Conservation (phyloP, 2,329 filamentous ascomycete genomes). For the Epichloe glyceriae region DNA sequence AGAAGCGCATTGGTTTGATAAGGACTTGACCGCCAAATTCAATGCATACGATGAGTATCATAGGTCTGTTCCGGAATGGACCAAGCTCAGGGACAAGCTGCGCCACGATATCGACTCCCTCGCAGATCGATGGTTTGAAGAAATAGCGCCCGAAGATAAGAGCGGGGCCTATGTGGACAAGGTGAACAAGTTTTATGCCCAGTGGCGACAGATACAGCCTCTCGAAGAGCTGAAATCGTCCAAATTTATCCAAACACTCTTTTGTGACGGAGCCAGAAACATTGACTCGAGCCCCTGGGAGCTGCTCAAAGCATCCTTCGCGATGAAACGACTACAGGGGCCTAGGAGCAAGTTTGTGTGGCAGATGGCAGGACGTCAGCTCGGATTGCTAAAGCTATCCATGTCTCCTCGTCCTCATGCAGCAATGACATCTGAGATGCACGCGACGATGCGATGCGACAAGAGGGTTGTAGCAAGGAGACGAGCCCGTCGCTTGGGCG, state of each 20-base stretch:
- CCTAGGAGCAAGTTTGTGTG: slow-evolving; percentile 25
- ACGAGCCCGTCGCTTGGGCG: slow-evolving; percentile 8
- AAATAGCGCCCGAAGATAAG: slow-evolving; percentile 2
- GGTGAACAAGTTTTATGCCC: slow-evolving; percentile 24
- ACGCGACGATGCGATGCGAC: slow-evolving; percentile 24
- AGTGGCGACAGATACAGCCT: slow-evolving; percentile 30
- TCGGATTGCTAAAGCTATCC: slow-evolving; percentile 33
- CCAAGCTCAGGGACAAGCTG: slow-evolving; percentile 2
- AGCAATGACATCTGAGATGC: slow-evolving; percentile 23
- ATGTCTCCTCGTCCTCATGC: slow-evolving; percentile 10
- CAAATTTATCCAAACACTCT: slow-evolving; percentile 14
- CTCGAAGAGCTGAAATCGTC: slow-evolving; percentile 11
- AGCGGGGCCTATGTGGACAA: slow-evolving; percentile 12
- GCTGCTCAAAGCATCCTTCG: slow-evolving; percentile 35
- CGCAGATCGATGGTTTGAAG: slow-evolving; percentile 19
- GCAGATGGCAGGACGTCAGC: slow-evolving; percentile 34
- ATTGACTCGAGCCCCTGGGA: slow-evolving; percentile 28
- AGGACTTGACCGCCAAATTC: neutral
- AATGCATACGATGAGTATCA: neutral
- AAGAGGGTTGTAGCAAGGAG: slow-evolving; percentile 14
- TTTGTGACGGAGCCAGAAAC: slow-evolving; percentile 15
- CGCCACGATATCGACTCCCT: slow-evolving; percentile 19
- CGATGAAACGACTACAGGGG: slow-evolving; percentile 26
- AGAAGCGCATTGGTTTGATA: neutral
- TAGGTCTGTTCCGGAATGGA: slow-evolving; percentile 16